These are phyloP conservation scores for Verticillium dahliae DNA, from an alignment of 2,329 filamentous ascomycete species.

Conservation along the genomic window DNA sequence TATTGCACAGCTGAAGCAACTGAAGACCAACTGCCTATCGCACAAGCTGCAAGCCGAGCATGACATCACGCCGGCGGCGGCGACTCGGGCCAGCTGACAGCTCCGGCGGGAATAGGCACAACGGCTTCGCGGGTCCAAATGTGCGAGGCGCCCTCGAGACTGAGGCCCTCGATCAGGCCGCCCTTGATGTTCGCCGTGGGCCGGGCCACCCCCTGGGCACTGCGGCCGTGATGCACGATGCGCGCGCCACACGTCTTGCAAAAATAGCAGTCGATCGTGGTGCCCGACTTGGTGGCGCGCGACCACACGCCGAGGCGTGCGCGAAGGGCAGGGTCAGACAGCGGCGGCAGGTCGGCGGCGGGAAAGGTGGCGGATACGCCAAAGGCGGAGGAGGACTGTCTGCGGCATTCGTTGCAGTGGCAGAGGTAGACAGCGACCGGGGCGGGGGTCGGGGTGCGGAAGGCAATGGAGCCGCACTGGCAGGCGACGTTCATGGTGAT, in stretches of 20 bases:
- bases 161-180: constrained; percentile 33
- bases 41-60: too few relatives aligned
- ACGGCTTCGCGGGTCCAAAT: constrained; percentile 39
- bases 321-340: constrained; percentile 19
- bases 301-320: constrained; percentile 27
- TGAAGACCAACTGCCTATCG: too few relatives aligned
- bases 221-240: constrained; percentile 35
- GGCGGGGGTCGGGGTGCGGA: constrained; percentile 25
- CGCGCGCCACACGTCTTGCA: constrained; percentile 37
- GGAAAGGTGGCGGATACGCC: constrained; percentile 37
- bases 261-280: constrained; percentile 35
- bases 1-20: too few relatives aligned
- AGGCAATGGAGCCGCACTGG: constrained; percentile 31
- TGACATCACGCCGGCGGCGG: neutral
- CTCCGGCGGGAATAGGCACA: constrained; percentile 31
- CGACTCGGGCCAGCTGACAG: constrained; percentile 6
- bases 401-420: constrained; percentile 39
- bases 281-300: constrained; percentile 30
- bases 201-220: constrained; percentile 27
- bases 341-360: constrained; percentile 31
- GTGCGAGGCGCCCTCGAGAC: constrained; percentile 31
- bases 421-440: constrained; percentile 34
- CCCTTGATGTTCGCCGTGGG: constrained; percentile 38
- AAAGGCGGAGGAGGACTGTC: constrained; percentile 37
- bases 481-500: constrained; percentile 20